These are phyloP conservation scores for Fraxinus anomala DNA, from an alignment of 257 asterid species.

Conservation along the genomic window DNA sequence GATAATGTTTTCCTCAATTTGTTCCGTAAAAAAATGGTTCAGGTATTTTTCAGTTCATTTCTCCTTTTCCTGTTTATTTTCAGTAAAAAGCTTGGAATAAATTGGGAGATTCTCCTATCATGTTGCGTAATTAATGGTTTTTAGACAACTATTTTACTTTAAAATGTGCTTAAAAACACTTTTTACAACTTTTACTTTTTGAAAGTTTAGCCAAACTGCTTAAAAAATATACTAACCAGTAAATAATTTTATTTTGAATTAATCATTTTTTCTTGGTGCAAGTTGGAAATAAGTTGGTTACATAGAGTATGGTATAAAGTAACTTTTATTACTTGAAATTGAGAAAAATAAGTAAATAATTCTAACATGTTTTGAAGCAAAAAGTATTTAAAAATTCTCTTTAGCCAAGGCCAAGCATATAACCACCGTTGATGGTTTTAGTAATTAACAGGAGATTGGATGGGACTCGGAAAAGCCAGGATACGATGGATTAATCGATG, in stretches of 20 bases:
- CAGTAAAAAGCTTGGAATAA: no score
- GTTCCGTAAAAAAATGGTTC: constrained; percentile 77
- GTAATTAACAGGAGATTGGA: constrained; percentile 55
- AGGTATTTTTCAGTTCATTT: constrained; percentile 35
- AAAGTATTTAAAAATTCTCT: not conserved
- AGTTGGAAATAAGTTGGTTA: not conserved
- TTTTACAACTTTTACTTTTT: not conserved
- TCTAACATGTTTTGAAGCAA: not conserved
- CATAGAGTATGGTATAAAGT: not conserved
- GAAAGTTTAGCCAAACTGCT: not conserved
- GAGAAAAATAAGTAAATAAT: no score
- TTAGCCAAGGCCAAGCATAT: not conserved
- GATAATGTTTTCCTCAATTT: constrained; percentile 60
- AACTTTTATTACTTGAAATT: not conserved
- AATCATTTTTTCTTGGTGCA: not conserved
- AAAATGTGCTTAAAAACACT: not conserved
- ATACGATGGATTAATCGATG: constrained; percentile 78
- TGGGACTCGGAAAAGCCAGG: constrained; percentile 90
- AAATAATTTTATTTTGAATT: no score
- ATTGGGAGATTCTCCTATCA: not conserved
- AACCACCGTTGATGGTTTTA: constrained; percentile 6
- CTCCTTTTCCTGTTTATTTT: not conserved
- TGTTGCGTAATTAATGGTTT: not conserved
- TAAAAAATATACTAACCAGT: not conserved
- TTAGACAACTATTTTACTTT: not conserved